phyloP scores from a whole-genome alignment of 805 yeast species.

The Tetrapisispora namnaoensis region DNA sequence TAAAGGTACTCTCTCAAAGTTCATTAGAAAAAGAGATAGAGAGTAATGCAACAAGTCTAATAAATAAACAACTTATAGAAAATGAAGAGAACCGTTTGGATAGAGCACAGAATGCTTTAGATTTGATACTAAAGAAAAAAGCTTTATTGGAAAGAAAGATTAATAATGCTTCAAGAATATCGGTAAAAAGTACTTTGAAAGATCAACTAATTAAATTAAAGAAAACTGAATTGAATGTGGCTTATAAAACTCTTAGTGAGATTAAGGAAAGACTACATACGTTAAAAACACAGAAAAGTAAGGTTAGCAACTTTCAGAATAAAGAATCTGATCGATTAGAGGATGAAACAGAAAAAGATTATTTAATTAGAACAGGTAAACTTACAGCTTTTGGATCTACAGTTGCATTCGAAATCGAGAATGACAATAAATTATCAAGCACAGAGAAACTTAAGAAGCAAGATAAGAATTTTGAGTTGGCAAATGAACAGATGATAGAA shows the following conservation, averaged over 20 bases:
- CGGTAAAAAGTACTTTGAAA: slow-evolving; percentile 46
- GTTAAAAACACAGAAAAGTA: slow-evolving; percentile 9
- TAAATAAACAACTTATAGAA: slow-evolving; percentile 55
- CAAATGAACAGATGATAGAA: slow-evolving; percentile 17
- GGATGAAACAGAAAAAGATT: slow-evolving; percentile 75
- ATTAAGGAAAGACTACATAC: slow-evolving; percentile 39
- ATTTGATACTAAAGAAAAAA: slow-evolving; percentile 36
- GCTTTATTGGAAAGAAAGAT: slow-evolving; percentile 40
- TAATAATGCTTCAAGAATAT: slow-evolving; percentile 49
- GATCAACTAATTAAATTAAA: slow-evolving; percentile 46
- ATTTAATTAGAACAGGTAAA: slow-evolving; percentile 77
- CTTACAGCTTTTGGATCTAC: slow-evolving; percentile 85
- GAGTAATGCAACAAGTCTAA: slow-evolving; percentile 51
- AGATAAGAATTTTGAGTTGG: slow-evolving; percentile 6
- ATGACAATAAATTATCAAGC: slow-evolving; percentile 14
- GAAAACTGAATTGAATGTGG: slow-evolving; percentile 41
- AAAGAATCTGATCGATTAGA: slow-evolving; percentile 34
- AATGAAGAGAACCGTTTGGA: slow-evolving; percentile 67
- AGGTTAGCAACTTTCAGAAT: slow-evolving; percentile 11
- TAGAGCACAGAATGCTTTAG: slow-evolving; percentile 45
- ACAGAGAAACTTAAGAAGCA: slow-evolving; percentile 16
- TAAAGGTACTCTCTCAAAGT: slow-evolving; percentile 66
- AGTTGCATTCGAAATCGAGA: slow-evolving; percentile 38
- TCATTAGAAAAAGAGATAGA: slow-evolving; percentile 70
- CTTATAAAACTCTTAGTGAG: slow-evolving; percentile 55